These are phyloP conservation scores for Mesembryanthemum crystallinum DNA, from an alignment of 148 eudicot species.

Conservation along the genomic window DNA sequence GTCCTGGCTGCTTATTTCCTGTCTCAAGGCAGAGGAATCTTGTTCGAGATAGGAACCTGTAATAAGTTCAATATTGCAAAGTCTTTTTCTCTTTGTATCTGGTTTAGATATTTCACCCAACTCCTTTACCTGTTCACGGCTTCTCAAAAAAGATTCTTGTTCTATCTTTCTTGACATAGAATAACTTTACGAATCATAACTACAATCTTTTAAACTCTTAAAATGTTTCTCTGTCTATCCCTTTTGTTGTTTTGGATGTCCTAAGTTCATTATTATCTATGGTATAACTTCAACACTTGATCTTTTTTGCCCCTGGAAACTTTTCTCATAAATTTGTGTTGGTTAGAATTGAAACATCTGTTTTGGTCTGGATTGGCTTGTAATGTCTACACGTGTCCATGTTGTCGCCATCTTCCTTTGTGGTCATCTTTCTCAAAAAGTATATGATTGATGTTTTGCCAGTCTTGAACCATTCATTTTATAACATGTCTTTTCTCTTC, in stretches of 20 bases:
- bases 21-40: background rate
- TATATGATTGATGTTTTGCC: background rate
- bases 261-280: background rate
- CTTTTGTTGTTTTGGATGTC: background rate
- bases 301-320: background rate
- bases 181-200: background rate
- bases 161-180: background rate
- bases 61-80: background rate
- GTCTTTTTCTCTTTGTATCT: background rate
- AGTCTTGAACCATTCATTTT: background rate
- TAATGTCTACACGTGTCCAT: background rate
- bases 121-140: background rate
- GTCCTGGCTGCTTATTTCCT: slow-evolving; percentile 6
- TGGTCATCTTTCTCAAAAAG: background rate
- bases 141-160: background rate
- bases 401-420: background rate
- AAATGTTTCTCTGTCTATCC: background rate
- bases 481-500: background rate
- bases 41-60: background rate
- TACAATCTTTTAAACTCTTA: background rate
- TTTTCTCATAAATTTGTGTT: background rate
- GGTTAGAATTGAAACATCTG: background rate
- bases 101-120: background rate
- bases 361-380: background rate
- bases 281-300: background rate